phyloP scores from a whole-genome alignment of 2,329 filamentous ascomycete genomes.

The Elsinoe fawcettii region DNA sequence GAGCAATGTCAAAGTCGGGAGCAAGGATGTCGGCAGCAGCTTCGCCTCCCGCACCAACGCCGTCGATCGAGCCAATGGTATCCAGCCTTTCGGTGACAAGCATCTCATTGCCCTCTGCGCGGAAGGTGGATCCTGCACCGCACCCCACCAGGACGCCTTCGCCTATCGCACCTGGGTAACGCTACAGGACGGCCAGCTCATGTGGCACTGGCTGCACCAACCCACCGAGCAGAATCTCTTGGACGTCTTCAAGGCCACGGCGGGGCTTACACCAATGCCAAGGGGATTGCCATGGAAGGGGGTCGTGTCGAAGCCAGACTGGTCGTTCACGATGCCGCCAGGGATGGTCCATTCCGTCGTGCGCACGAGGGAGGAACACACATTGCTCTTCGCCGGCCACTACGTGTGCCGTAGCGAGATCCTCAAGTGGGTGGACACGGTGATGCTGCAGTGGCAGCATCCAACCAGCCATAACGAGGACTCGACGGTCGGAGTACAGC shows the following conservation, averaged over 20 bases:
- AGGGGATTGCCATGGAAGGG: neutral
- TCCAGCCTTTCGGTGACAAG: neutral
- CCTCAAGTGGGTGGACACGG: neutral
- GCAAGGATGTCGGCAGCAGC: neutral
- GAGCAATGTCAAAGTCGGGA: neutral
- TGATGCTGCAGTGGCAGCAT: neutral
- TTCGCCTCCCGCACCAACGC: neutral
- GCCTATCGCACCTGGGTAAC: neutral
- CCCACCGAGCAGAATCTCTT: neutral
- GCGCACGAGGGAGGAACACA: neutral
- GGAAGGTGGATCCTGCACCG: neutral
- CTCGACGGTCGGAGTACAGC: neutral
- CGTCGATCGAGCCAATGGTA: neutral
- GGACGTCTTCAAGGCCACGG: neutral
- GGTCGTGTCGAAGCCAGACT: neutral
- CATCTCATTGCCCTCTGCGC: neutral
- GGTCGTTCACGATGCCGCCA: neutral
- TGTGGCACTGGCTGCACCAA: neutral
- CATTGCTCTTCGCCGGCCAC: neutral
- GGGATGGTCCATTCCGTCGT: neutral
- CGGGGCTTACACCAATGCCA: neutral
- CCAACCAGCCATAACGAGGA: slow-evolving; percentile 1
- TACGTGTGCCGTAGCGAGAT: neutral
- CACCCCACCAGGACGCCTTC: slow-evolving; percentile 2
- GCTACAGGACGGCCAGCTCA: neutral